Evolutionary conservation across 1,284 basidiomycete genomes (phyloP), one percentile per base, ranked within the genome.

Genomic region (Microbotryum intermedium): DNA sequence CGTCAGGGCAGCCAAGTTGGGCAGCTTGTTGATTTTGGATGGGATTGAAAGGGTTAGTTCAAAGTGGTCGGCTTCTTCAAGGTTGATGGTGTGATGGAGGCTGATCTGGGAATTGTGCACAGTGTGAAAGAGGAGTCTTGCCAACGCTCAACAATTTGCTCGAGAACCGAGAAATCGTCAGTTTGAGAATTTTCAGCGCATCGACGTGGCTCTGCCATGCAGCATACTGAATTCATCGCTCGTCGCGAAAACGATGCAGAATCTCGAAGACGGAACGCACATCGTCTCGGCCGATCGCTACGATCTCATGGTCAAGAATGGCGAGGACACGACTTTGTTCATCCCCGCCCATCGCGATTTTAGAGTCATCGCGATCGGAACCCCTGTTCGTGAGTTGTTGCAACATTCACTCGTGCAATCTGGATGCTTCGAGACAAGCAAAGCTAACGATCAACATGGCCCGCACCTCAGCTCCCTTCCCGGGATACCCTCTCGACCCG

Each of bases 241-340:
- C 2, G 34, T 4, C 34, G 34, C 18, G 34, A 16, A 11, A 39
- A 39, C 34, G 18, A 39, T 4, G 23, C 47, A 74, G 62, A 74
- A 75, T 50, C 69, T 76, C 21, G 70, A 74, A 23, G 75, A 76
- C 57, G 75, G 75, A 13, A 72, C 74, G 0, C 74, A 75, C 53
- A 71, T 76, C 39, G 73, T 76, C 29, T 74, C 75, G 6, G 67
- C 72, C n/a, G 67, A 70, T 20, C 68, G 72, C 18, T 69, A 74
- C 52, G 67, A 66, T 10, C 61, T 70, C 11, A 61, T 68, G 58
- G 29, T 64, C 46, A 61, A 62, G 18, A 61, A 65, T 9, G 67
- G 64, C 44, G 66, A 66, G 30, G 63, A 70, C 30, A 66, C 65
- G n/a, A 48, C 55, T 4, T 45, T 20, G 8, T 74, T 75, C 59